Base-by-base conservation (phyloP, 2,329 filamentous ascomycete species). In the Cladosporium velox region DNA sequence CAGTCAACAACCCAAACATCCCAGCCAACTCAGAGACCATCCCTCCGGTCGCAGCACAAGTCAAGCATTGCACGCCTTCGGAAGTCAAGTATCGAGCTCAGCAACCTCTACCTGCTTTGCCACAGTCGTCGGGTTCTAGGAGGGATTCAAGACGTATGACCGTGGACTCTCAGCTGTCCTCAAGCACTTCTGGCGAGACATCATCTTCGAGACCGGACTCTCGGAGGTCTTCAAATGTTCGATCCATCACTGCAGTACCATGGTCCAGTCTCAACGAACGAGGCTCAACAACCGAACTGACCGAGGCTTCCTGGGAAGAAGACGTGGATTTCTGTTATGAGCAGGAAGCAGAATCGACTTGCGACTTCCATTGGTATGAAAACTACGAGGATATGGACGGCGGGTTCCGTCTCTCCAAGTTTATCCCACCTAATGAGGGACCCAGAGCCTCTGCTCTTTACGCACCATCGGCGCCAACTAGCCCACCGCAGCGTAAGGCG, bases 261-360 rank as follows among this genome's bases (percentile, higher is more conserved):
- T 57, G 51, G 51, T 44, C 49, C 8, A 28, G 18, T n/a, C 54
- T 14, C 12, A 51, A 58, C 54, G 51, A 64, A 18, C 28, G 24
- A 14, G 28, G 11, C 5, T 65, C 63, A 14, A 51, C n/a, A 8
- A 51, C 34, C n/a, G 63, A 49, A 8, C 14, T 38, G 11, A 34
- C 34, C 28, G 34, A 54, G 69, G 35, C 64, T 68, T 41, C 74
- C 70, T 88, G 86, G 86, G 86, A 88, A 70, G 85, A 86, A 47
- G 85, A 87, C 67, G 85, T 88, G 65, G 86, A 88, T 69, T 88
- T 85, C 71, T 87, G 85, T 71, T 88, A 88, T 70, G 84, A 87
- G 67, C 83, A 87, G 72, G 85, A 84, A 30, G 83, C 86, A 6
- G 86, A 88, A 74, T 85, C 86, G 1, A 84, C 85, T 62, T 87